A percentile compares a stretch with the other conserved stretches of the same genome.
These are phyloP conservation scores for Ustilago esculenta DNA, from an alignment of 1,284 basidiomycete genomes.

Conservation along the genomic window DNA sequence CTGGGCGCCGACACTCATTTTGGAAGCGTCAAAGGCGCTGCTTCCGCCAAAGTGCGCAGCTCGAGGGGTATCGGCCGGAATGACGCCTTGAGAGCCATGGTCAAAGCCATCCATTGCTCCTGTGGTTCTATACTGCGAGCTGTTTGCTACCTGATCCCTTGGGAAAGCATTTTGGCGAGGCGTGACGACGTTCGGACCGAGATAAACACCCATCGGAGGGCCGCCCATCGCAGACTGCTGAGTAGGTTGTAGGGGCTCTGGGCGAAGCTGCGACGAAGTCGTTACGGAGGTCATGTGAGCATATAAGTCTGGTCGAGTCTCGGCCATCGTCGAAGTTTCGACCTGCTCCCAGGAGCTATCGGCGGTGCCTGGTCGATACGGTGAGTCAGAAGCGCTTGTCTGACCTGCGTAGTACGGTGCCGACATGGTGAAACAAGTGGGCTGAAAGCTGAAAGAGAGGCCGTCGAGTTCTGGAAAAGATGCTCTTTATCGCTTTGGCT, in stretches of 20 bases:
- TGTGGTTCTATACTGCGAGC: slow-evolving; percentile 5
- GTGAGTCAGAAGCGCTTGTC: slow-evolving; percentile 21
- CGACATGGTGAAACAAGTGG: slow-evolving; percentile 12
- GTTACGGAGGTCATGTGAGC: slow-evolving; percentile 6
- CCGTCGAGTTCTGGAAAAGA: background rate
- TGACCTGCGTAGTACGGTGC: slow-evolving; percentile 30
- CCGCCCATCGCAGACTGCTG: slow-evolving; percentile 8
- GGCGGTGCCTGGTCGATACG: slow-evolving; percentile 28
- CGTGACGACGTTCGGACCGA: slow-evolving; percentile 28
- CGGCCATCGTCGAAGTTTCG: slow-evolving; percentile 13
- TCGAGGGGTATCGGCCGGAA: slow-evolving; percentile 23
- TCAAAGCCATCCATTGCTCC: slow-evolving; percentile 14
- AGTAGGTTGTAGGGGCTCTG: slow-evolving; percentile 20
- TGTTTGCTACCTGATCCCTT: slow-evolving; percentile 22
- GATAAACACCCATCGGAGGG: slow-evolving; percentile 10
- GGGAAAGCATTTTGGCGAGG: slow-evolving; percentile 31
- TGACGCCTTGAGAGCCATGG: slow-evolving; percentile 7
- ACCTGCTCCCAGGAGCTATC: slow-evolving; percentile 35
- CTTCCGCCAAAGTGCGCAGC: slow-evolving; percentile 25
- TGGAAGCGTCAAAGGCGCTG: slow-evolving; percentile 12
- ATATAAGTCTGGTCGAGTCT: slow-evolving; percentile 25
- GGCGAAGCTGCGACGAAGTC: slow-evolving; percentile 18
- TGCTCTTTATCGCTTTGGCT: slow-evolving; percentile 12
- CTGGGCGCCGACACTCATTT: slow-evolving; percentile 12
- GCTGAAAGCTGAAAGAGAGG: background rate